Base-by-base conservation (phyloP, 2,329 filamentous ascomycete genomes). In the Byssochlamys sp. region DNA sequence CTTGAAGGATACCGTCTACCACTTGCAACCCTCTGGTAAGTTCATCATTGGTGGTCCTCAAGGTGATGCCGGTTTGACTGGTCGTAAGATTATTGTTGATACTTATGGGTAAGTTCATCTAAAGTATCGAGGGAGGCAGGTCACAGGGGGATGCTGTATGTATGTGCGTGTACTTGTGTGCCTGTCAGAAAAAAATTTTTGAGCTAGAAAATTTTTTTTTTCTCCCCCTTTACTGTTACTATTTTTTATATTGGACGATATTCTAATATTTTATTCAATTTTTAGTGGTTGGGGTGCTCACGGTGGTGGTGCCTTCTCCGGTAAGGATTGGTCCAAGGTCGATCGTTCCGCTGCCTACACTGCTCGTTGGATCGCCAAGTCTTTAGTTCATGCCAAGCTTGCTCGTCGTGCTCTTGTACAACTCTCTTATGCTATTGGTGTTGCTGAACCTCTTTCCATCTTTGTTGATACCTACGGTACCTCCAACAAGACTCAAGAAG, bases 271-370 rank as follows among this genome's bases (percentile, higher is more conserved):
- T n/a, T n/a, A n/a, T n/a, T n/a, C n/a, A n/a, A n/a, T n/a, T n/a
- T n/a, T n/a, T n/a, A n/a, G 94, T 82, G 94, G 94, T 72, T 97
- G 94, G 94, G 94, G 94, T 81, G 94, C 92, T 69, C 94, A 99
- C 84, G 94, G 94, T 84, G 94, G 94, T 83, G 94, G 94, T 88
- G 94, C 94, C 77, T 99, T 99, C 89, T 97, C 94, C 71, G 94
- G 94, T 73, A 99, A 99, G 88, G 94, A 99, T 78, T 99, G 96
- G 86, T 96, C 91, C 84, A 99, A 99, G 86, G 94, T 99, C 79
- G 94, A 99, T 76, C 90, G 94, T 70, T 97, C 94, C 56, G 94
- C 94, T 66, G 94, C 94, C 72, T 99, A 99, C 81, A 86, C 97
- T 67, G 91, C 84, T 68, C 90, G 94, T 76, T 99, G 94, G 94